Evolutionary conservation across 495 filamentous ascomycete species (phyloP).

Genomic region (Podospora pseudopauciseta): DNA sequence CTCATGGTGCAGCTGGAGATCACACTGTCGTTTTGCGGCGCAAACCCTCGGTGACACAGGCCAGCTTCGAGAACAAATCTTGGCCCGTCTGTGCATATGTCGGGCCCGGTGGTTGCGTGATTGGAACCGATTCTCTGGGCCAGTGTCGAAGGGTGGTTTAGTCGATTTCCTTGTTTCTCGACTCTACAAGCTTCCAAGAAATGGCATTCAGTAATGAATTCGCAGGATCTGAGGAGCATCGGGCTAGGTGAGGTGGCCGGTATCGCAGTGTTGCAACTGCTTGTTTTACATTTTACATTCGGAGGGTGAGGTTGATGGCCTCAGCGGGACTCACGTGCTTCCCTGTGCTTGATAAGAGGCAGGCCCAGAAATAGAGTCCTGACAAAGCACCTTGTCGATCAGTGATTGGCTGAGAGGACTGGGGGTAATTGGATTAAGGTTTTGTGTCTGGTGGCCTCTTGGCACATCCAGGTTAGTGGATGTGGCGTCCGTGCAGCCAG

Average conservation of each 20-base stretch:
- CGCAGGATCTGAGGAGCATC: no score
- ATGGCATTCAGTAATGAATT: background rate
- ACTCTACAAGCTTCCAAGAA: background rate
- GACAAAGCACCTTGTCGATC: background rate
- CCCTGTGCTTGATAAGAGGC: constrained; percentile 1
- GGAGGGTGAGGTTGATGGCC: background rate
- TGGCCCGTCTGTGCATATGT: background rate
- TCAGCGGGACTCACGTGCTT: background rate
- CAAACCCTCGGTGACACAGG: background rate
- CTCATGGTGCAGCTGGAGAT: background rate
- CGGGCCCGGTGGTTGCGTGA: no score
- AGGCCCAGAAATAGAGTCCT: constrained; percentile 7
- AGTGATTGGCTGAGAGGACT: background rate
- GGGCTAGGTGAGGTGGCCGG: background rate
- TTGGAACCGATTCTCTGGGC: no score
- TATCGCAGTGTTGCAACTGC: background rate
- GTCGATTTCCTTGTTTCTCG: background rate
- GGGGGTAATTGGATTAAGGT: constrained; percentile 4
- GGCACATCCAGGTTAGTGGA: background rate
- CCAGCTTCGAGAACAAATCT: constrained; percentile 6
- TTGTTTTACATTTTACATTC: background rate
- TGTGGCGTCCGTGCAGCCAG: background rate
- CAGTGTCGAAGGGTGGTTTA: background rate
- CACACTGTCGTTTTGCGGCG: background rate
- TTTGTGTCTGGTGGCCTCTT: constrained; percentile 1